Conservation (phyloP, 2,329 filamentous ascomycete species). For the Clonostachys solani region DNA sequence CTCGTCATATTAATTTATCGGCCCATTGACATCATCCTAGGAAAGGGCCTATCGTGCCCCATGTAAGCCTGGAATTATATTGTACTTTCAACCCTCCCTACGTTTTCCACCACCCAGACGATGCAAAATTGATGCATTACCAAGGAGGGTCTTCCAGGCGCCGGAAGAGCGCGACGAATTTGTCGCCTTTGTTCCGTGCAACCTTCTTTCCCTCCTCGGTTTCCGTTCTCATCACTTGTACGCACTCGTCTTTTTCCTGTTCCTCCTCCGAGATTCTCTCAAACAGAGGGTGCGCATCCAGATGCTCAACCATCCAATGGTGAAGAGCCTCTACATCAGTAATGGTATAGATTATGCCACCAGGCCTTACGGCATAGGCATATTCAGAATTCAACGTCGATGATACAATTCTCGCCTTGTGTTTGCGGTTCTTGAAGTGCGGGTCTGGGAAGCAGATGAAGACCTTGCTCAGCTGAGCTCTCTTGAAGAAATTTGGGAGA, state of each 20-base stretch:
- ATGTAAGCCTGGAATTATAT: too few relatives aligned
- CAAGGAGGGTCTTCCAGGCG: conserved; percentile 77
- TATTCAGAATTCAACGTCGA: conserved; percentile 89
- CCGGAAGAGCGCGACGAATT: conserved; percentile 86
- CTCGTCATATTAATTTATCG: too few relatives aligned
- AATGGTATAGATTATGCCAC: conserved; percentile 90
- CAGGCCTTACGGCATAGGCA: conserved; percentile 77
- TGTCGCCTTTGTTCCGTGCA: conserved; percentile 80
- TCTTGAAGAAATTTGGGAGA: conserved; percentile 92
- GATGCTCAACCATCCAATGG: conserved; percentile 87
- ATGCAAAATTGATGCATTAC: conserved; percentile 57
- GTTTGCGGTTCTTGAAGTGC: conserved; percentile 95
- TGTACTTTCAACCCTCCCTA: conserved; percentile 60
- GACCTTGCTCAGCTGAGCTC: conserved; percentile 78
- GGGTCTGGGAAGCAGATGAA: conserved; percentile 99
- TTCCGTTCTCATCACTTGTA: conserved; percentile 68
- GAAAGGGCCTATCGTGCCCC: neutral
- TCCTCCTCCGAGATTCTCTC: conserved; percentile 68
- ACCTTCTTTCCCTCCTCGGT: conserved; percentile 99
- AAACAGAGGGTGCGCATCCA: conserved; percentile 74
- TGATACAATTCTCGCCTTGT: conserved; percentile 93
- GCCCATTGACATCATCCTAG: too few relatives aligned
- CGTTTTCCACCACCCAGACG: conserved; percentile 55
- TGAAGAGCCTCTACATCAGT: conserved; percentile 96
- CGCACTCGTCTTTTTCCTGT: conserved; percentile 64